These are phyloP conservation scores for Pseudonitzschia delicatissima DNA, from an alignment of 108 stramenopile species.

Conservation along the genomic window DNA sequence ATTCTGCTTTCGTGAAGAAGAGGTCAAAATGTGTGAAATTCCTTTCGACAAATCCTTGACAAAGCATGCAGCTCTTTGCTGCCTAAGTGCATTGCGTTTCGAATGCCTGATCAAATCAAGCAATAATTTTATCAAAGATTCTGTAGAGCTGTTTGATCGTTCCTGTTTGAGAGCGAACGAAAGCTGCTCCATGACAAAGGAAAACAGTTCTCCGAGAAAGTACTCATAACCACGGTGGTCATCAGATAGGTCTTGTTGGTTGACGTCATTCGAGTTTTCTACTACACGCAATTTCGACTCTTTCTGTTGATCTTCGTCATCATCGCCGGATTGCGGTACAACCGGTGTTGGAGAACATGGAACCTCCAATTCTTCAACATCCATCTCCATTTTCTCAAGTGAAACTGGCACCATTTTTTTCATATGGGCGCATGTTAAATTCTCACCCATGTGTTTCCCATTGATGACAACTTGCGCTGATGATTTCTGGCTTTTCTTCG, in stretches of 20 bases:
- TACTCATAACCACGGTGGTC: constrained; percentile 22
- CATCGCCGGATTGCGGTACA: constrained; percentile 5
- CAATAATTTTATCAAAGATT: constrained; percentile 14
- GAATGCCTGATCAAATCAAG: constrained; percentile 30
- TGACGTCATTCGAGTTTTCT: constrained; percentile 3
- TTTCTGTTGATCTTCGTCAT: constrained; percentile 30
- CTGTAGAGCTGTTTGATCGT: constrained; percentile 1
- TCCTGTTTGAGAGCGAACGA: constrained; percentile 11
- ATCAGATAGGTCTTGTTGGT: constrained; percentile 9
- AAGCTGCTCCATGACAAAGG: constrained; percentile 14
- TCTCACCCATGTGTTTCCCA: constrained; percentile 34
- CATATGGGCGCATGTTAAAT: constrained; percentile 60
- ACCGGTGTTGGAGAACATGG: constrained; percentile 15
- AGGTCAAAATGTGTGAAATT: constrained; percentile 7
- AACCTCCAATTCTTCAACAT: constrained; percentile 48
- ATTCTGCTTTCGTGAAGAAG: not conserved
- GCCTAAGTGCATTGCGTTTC: not conserved
- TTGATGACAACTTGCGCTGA: constrained; percentile 49
- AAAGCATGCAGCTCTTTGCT: constrained; percentile 19
- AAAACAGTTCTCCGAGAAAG: constrained; percentile 24
- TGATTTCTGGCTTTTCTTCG: constrained; percentile 23
- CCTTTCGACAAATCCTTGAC: constrained; percentile 24
- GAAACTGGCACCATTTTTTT: constrained; percentile 60
- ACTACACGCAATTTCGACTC: constrained; percentile 20
- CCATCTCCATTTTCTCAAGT: constrained; percentile 38